Evolutionary conservation across 73 alveolate species (phyloP).

Genomic region (Halteria grandinella): DNA sequence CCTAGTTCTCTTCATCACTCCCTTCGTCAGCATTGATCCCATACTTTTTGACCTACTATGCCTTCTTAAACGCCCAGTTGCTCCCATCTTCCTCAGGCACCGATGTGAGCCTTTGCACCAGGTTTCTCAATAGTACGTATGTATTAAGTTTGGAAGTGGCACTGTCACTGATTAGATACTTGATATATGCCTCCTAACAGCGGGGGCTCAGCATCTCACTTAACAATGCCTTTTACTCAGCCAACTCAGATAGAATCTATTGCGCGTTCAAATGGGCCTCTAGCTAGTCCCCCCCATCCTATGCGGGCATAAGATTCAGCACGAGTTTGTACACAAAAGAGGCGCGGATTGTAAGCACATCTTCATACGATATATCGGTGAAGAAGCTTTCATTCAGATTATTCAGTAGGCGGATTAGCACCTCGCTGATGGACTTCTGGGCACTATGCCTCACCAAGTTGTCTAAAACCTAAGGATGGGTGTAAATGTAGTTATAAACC

Average conservation of each 20-base stretch:
- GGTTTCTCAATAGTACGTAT: not conserved
- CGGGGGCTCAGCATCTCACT: constrained; percentile 7
- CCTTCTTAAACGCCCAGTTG: constrained; percentile 15
- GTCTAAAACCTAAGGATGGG: constrained; percentile 33
- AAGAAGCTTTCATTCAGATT: constrained; percentile 34
- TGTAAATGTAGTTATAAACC: constrained; percentile 29
- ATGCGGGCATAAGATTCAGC: constrained; percentile 2
- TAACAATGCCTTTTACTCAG: constrained; percentile 35
- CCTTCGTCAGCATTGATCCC: constrained; percentile 32
- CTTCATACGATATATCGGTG: not conserved
- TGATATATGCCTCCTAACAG: not conserved
- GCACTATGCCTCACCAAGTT: constrained; percentile 25
- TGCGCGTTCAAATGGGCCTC: constrained; percentile 45
- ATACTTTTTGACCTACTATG: constrained; percentile 11
- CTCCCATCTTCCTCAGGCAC: too few species aligned
- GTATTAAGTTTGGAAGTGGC: constrained; percentile 1
- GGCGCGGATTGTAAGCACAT: constrained; percentile 6
- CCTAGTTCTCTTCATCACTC: constrained; percentile 41
- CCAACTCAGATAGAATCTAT: constrained; percentile 19
- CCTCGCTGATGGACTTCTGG: constrained; percentile 51
- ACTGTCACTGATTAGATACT: not conserved
- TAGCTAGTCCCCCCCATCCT: too few species aligned
- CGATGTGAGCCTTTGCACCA: not conserved
- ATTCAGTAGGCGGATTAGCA: constrained; percentile 37
- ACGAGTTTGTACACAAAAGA: constrained; percentile 19